Evolutionary conservation across 2,329 filamentous ascomycete species (phyloP).

Genomic region (Sporothrix mexicana): DNA sequence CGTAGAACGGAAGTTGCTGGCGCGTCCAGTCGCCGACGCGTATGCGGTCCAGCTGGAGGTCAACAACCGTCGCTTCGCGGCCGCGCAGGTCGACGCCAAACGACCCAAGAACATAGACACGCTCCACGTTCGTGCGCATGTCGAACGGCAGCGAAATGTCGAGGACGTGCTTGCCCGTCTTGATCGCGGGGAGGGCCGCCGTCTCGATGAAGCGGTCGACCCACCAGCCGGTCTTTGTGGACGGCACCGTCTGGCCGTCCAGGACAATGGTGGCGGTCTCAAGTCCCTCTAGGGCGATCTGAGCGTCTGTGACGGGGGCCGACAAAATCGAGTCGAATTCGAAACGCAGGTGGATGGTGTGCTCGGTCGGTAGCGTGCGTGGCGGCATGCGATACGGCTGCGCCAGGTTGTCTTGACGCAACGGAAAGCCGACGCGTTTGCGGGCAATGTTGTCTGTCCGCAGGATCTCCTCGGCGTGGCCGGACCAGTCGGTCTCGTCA

Average conservation of each 20-base stretch:
- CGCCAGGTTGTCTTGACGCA: constrained; percentile 8
- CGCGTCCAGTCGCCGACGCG: constrained; percentile 19
- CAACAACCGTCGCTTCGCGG: background rate
- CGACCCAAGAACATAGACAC: constrained; percentile 8
- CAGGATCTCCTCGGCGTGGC: constrained; percentile 1
- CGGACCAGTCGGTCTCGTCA: constrained; percentile 1
- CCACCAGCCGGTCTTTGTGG: constrained; percentile 19
- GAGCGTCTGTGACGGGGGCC: background rate
- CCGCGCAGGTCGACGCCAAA: constrained; percentile 20
- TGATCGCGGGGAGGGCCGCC: background rate
- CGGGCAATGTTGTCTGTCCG: constrained; percentile 17
- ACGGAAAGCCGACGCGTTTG: background rate
- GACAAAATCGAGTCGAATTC: background rate
- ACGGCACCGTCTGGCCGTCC: background rate
- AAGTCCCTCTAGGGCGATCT: background rate
- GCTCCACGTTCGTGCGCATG: constrained; percentile 15
- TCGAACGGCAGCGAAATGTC: background rate
- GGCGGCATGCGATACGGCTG: constrained; percentile 11
- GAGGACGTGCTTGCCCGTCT: background rate
- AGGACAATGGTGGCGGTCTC: background rate
- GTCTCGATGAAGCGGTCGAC: constrained; percentile 15
- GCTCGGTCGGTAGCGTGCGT: background rate
- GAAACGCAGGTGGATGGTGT: background rate
- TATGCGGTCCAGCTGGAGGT: background rate
- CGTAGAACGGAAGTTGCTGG: constrained; percentile 15